phyloP scores from a whole-genome alignment of 306 rosid species.

The Quercus ilex region DNA sequence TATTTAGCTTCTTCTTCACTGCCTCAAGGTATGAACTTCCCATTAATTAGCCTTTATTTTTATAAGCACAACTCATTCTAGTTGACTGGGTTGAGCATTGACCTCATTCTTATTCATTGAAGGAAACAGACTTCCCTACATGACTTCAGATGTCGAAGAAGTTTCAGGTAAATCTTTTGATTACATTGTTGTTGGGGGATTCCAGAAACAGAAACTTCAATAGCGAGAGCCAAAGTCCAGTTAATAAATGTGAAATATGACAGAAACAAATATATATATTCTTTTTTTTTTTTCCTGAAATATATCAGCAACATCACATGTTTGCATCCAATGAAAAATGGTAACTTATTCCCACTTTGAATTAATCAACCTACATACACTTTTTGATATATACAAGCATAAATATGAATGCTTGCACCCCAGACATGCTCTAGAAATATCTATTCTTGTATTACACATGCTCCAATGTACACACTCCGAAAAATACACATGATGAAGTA shows the following conservation, averaged over 20 bases:
- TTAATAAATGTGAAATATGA: conserved; percentile 4
- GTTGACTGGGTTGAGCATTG: conserved; percentile 5
- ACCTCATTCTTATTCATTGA: neutral
- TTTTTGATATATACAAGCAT: no score
- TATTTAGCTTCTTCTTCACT: conserved; percentile 28
- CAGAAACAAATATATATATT: neutral
- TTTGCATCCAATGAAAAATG: neutral
- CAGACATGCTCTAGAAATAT: neutral
- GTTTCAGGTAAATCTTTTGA: conserved; percentile 58
- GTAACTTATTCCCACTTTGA: no score
- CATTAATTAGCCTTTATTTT: neutral
- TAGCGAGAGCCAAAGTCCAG: conserved; percentile 37
- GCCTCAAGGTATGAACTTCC: conserved; percentile 41
- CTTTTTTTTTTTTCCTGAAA: neutral
- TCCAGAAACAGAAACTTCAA: conserved; percentile 69
- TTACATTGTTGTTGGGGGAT: conserved; percentile 74
- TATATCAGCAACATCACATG: neutral
- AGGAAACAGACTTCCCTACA: conserved; percentile 45
- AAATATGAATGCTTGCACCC: neutral
- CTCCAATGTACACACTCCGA: neutral
- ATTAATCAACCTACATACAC: no score
- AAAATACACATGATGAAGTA: no score
- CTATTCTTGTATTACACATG: neutral
- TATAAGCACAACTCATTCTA: neutral
- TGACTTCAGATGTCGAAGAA: conserved; percentile 62